A percentile compares a stretch with the other conserved stretches of the same genome.
Evolutionary conservation across 2,329 filamentous ascomycete genomes (phyloP).

Genomic region (Onygenales sp.): DNA sequence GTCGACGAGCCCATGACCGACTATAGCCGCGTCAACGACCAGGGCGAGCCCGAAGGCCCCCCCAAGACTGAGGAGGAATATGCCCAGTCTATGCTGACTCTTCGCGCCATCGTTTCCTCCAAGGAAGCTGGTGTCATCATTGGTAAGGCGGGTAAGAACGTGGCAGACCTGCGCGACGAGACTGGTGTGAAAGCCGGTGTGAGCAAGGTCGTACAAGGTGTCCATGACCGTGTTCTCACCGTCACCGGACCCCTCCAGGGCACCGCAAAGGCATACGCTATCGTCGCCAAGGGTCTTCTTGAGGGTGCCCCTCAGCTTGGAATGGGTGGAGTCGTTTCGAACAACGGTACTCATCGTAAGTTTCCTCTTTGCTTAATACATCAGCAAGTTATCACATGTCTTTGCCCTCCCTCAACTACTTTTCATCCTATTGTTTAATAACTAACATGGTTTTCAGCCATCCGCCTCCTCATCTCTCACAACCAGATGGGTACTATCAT

Average conservation of each 20-base stretch:
- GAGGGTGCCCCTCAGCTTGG: slow-evolving; percentile 92
- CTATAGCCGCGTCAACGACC: slow-evolving; percentile 57
- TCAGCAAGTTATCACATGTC: slow-evolving; percentile 1
- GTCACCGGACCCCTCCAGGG: slow-evolving; percentile 84
- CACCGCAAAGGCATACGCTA: slow-evolving; percentile 83
- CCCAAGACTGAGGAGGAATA: slow-evolving; percentile 98
- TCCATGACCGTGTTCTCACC: slow-evolving; percentile 92
- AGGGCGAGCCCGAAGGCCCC: slow-evolving; percentile 60
- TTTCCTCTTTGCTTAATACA: slow-evolving; percentile 14
- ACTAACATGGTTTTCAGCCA: slow-evolving; percentile 48
- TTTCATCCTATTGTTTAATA: not conserved
- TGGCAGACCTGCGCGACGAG: slow-evolving; percentile 91
- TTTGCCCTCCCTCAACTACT: not conserved
- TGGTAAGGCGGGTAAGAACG: slow-evolving; percentile 96
- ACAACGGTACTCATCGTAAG: slow-evolving; percentile 91
- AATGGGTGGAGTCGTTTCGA: slow-evolving; percentile 84
- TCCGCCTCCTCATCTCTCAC: slow-evolving; percentile 96
- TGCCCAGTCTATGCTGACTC: slow-evolving; percentile 79
- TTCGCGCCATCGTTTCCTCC: slow-evolving; percentile 95
- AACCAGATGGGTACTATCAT: slow-evolving; percentile 99
- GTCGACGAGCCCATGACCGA: slow-evolving; percentile 55
- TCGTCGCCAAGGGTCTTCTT: slow-evolving; percentile 82
- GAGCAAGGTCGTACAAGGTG: slow-evolving; percentile 95
- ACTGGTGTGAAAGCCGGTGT: slow-evolving; percentile 97
- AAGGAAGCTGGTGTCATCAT: slow-evolving; percentile 99